Conservation (phyloP, 805 yeast species). For the Saccharomycopsis guyanensis region DNA sequence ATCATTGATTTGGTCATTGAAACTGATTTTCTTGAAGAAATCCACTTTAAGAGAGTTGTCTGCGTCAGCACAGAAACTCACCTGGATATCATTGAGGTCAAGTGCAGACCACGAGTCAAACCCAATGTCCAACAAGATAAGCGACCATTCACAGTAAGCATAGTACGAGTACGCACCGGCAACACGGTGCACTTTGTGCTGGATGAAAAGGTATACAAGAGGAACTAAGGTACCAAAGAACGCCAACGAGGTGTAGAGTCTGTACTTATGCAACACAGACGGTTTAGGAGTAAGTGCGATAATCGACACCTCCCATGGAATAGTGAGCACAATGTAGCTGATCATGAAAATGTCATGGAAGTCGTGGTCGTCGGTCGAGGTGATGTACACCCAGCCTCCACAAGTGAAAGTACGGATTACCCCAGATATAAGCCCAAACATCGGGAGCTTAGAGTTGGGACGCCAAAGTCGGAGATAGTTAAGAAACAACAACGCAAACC, state of each 20-base stretch:
- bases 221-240: constrained; percentile 78
- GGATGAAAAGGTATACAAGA: constrained; percentile 79
- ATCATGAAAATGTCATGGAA: constrained; percentile 96
- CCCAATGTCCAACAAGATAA: constrained; percentile 73
- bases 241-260: constrained; percentile 43
- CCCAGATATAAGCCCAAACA: constrained; percentile 52
- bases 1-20: constrained; percentile 24
- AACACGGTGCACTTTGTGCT: constrained; percentile 78
- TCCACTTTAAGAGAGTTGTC: constrained; percentile 17
- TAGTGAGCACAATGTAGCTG: constrained; percentile 73
- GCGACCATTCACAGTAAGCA: constrained; percentile 91
- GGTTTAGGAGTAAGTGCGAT: constrained; percentile 42
- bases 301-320: constrained; percentile 80
- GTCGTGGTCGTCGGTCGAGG: constrained; percentile 95
- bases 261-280: constrained; percentile 41
- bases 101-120: constrained; percentile 74
- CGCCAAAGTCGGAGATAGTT: constrained; percentile 42
- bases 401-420: constrained; percentile 85
- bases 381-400: constrained; percentile 98
- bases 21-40: constrained; percentile 17
- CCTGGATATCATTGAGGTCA: constrained; percentile 60
- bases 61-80: constrained; percentile 28
- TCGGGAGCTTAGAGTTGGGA: constrained; percentile 28
- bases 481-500: constrained; percentile 58
- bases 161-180: constrained; percentile 96